Conservation (phyloP, 768 basidiomycete genomes). For the Heimioporus sp. region DNA sequence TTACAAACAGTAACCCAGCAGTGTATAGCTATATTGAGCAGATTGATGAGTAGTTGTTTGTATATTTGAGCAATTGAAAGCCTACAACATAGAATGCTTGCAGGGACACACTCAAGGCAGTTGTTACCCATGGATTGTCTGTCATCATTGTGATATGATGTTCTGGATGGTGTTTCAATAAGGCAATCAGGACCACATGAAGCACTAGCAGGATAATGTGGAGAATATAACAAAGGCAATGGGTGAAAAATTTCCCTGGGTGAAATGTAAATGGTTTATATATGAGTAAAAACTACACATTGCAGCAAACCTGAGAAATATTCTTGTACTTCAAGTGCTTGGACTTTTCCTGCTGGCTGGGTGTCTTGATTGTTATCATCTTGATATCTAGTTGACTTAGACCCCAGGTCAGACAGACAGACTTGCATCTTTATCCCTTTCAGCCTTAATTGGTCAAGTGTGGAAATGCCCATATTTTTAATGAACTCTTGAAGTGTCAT, state of each 20-base stretch:
- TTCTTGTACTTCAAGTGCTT: too few species aligned
- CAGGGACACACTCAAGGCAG: neutral
- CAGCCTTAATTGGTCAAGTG: neutral
- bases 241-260: neutral
- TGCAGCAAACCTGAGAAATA: too few species aligned
- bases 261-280: neutral
- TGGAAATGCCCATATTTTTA: neutral
- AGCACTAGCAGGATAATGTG: neutral
- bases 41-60: too few species aligned
- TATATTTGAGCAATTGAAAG: too few species aligned
- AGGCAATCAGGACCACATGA: neutral
- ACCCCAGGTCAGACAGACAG: neutral
- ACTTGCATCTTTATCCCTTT: neutral
- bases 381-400: neutral
- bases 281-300: neutral
- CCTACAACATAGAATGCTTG: constrained; percentile 1
- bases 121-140: neutral
- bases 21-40: constrained; percentile 11
- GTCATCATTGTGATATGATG: neutral
- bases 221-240: neutral
- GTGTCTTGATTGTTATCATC: too few species aligned
- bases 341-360: too few species aligned
- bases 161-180: neutral
- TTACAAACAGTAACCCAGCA: constrained; percentile 16
- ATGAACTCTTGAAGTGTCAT: neutral